Percentiles rank a stretch among this genome's conserved stretches.
Conservation (phyloP, 768 basidiomycete species). For the Cystofilobasidium ferigula region DNA sequence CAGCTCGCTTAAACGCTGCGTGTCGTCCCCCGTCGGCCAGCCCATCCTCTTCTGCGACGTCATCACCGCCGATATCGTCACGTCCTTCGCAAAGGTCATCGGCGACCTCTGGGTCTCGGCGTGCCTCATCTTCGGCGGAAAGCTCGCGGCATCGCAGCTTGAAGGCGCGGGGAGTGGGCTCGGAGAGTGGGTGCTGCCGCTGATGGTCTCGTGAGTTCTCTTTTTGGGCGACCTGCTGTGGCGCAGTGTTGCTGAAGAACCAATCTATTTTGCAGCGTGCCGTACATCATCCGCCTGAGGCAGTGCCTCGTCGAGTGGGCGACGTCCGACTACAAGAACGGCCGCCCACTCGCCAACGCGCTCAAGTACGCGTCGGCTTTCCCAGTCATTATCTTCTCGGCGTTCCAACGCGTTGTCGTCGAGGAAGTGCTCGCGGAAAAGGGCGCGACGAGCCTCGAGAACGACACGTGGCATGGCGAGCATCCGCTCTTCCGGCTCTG, state of each 20-base stretch:
- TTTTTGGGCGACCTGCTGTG: neutral
- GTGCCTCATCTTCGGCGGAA: conserved; percentile 74
- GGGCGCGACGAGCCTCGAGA: conserved; percentile 40
- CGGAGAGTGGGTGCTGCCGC: conserved; percentile 64
- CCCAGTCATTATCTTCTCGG: conserved; percentile 88
- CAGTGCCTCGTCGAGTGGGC: conserved; percentile 82
- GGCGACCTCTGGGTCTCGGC: conserved; percentile 86
- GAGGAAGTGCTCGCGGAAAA: conserved; percentile 49
- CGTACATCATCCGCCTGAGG: conserved; percentile 82
- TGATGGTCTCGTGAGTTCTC: conserved; percentile 66
- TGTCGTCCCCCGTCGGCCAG: conserved; percentile 51
- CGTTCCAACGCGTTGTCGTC: conserved; percentile 66
- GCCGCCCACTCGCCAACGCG: conserved; percentile 75
- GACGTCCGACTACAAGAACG: conserved; percentile 52
- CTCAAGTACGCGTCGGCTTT: conserved; percentile 94
- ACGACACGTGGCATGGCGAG: conserved; percentile 57
- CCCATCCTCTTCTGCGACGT: conserved; percentile 82
- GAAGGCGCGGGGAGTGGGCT: conserved; percentile 50
- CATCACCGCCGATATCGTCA: conserved; percentile 86
- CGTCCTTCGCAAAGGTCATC: conserved; percentile 91
- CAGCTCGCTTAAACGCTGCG: conserved; percentile 64
- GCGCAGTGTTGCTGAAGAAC: neutral
- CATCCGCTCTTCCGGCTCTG: conserved; percentile 73
- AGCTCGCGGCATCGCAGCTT: conserved; percentile 50
- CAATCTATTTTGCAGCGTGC: conserved; percentile 47